Evolutionary conservation across 78 protist species (phyloP), one percentile per base, ranked within the genome.

Genomic region (Dictyostelium capitatum): DNA sequence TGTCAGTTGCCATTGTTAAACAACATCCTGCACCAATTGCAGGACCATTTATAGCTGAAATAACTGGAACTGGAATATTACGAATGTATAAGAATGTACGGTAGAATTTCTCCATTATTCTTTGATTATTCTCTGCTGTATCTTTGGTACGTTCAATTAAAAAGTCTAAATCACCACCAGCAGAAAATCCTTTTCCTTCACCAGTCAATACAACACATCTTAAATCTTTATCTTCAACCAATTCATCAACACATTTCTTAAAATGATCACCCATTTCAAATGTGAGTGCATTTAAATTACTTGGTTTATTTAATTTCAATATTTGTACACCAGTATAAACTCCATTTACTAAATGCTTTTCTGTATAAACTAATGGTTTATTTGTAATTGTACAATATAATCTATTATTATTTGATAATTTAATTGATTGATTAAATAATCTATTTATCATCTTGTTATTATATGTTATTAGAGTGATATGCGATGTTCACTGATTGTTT

Each of bases 1-100:
- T 51, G 54, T 95, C 97, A 23, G 95, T 64, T 7, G 97, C 97
- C 57, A 90, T 12, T 9, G 97, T 94, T 4, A 95, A 37, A 82
- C 97, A 90, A 2, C 80, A 32, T 30, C 97, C 97, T 8, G 97
- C 97, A 85, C 97, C 97, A 25, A 95, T 70, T 0, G 97, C 97
- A 9, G 51, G 85, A 19, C 97, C 97, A 72, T 95, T 95, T 62
- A 95, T 85, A 25, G 94, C 92, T 10, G 87, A 37, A 20, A 89
- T 79, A 32, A 82, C 51, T 53, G 95, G 97, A 19, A 91, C 92
- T 7, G 70, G 74, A 3, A 95, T 75, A 46, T 28, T 50, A 4
- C 97, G 75, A 69, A 95, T 80, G 4, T 32, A 85, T 20, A 95
- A 62, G 43, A 79, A 95, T 14, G 89, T 84, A 4, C 47, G 46